Percentiles rank a stretch among this genome's conserved stretches.
phyloP scores from a whole-genome alignment of 805 yeast species.

The Hagleromyces aurorensis region DNA sequence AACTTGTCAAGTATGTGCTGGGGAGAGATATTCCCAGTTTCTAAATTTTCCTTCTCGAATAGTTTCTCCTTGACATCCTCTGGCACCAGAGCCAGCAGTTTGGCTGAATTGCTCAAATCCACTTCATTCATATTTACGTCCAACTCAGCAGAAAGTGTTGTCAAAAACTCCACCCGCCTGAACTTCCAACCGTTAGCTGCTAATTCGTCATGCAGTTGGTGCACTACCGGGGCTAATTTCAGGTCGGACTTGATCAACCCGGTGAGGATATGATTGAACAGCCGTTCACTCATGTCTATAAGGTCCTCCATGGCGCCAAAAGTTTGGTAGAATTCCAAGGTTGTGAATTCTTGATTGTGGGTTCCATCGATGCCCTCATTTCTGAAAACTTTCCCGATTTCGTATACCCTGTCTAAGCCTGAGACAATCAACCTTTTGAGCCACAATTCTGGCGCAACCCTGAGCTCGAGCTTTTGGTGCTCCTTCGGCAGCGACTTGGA shows the following conservation, averaged over 20 bases:
- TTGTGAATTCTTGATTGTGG: slow-evolving; percentile 90
- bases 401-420: slow-evolving; percentile 83
- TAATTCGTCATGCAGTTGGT: slow-evolving; percentile 9
- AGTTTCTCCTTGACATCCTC: slow-evolving; percentile 1
- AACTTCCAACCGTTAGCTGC: slow-evolving; percentile 20
- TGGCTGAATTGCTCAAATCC: slow-evolving; percentile 28
- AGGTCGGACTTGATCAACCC: slow-evolving; percentile 24
- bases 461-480: slow-evolving; percentile 40
- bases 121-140: slow-evolving; percentile 19
- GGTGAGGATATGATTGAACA: slow-evolving; percentile 37
- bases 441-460: slow-evolving; percentile 97
- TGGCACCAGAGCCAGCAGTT: slow-evolving; percentile 11
- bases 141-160: slow-evolving; percentile 22
- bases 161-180: slow-evolving; percentile 27
- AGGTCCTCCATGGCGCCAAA: slow-evolving; percentile 60
- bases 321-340: slow-evolving; percentile 81
- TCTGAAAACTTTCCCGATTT: slow-evolving; percentile 77
- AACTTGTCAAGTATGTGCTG: slow-evolving; percentile 59
- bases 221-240: slow-evolving; percentile 2
- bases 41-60: slow-evolving; percentile 3
- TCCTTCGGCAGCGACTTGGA: slow-evolving; percentile 30
- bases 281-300: slow-evolving; percentile 52
- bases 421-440: slow-evolving; percentile 72
- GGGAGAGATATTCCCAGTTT: too few relatives aligned
- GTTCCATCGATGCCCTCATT: slow-evolving; percentile 91